Percentiles rank a stretch among this genome's conserved stretches.
phyloP scores from a whole-genome alignment of 2,329 filamentous ascomycete genomes.

The Fusarium anthophilum region DNA sequence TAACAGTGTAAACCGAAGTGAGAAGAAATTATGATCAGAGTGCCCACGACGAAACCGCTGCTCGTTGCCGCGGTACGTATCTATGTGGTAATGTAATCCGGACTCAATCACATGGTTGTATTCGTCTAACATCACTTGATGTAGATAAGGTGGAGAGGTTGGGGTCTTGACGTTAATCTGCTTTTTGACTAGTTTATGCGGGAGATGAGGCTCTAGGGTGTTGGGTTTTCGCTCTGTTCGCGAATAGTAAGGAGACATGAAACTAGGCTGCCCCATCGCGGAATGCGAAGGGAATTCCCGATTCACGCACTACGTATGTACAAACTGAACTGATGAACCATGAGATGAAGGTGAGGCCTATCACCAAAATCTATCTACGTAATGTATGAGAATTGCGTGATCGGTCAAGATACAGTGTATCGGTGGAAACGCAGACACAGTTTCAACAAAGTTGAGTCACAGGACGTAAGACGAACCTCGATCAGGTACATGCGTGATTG shows the following conservation, averaged over 20 bases:
- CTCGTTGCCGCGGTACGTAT: background rate
- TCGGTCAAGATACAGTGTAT: background rate
- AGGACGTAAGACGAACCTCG: background rate
- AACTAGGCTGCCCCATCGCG: slow-evolving; percentile 23
- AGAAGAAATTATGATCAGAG: background rate
- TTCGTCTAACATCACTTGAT: slow-evolving; percentile 43
- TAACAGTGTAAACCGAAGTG: background rate
- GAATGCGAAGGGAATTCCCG: slow-evolving; percentile 5
- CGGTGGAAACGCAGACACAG: background rate
- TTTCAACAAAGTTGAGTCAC: background rate
- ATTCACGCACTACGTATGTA: background rate
- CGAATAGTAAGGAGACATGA: slow-evolving; percentile 14
- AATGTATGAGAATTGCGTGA: background rate
- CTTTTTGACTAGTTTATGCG: slow-evolving; percentile 31
- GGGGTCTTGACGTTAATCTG: slow-evolving; percentile 32
- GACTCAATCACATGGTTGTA: slow-evolving; percentile 38
- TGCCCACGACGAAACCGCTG: background rate
- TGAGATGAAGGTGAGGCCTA: background rate
- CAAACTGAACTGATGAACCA: background rate
- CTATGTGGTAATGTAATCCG: background rate
- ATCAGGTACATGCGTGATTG: background rate
- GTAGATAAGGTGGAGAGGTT: slow-evolving; percentile 30
- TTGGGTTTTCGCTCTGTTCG: slow-evolving; percentile 4
- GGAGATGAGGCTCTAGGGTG: slow-evolving; percentile 35
- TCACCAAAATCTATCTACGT: background rate